phyloP scores from a whole-genome alignment of 2,329 filamentous ascomycete species.

The Fusarium poae region DNA sequence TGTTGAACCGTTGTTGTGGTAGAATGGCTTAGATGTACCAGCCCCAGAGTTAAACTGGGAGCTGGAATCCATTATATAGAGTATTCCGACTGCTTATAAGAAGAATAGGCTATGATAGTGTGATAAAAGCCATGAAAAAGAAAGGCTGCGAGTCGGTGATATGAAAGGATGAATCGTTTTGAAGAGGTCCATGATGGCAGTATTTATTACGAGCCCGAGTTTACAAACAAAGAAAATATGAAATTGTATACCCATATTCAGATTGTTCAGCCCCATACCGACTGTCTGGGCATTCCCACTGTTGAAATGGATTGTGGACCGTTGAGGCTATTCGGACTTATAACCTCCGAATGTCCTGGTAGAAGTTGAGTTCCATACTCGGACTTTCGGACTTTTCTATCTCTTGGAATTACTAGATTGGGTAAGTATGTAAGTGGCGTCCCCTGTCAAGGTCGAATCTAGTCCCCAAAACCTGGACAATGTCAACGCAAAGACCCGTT shows the following conservation, averaged over 20 bases:
- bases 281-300: conserved; percentile 7
- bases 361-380: not conserved
- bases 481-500: conserved; percentile 7
- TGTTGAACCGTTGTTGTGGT: conserved; percentile 24
- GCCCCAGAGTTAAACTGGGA: conserved; percentile 19
- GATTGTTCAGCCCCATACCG: conserved; percentile 11
- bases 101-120: not conserved
- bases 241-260: not conserved
- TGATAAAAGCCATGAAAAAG: too few relatives aligned
- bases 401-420: conserved; percentile 20
- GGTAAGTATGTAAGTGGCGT: conserved; percentile 13
- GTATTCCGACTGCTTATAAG: not conserved
- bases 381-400: conserved; percentile 26
- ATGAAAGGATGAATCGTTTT: not conserved
- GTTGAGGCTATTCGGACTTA: conserved; percentile 43
- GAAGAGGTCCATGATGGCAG: not conserved
- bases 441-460: not conserved
- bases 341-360: conserved; percentile 34
- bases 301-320: conserved; percentile 29
- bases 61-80: conserved; percentile 23
- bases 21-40: conserved; percentile 3
- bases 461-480: conserved; percentile 16
- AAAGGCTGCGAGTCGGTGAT: not conserved
- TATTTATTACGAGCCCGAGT: not conserved
- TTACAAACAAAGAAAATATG: conserved; percentile 27